These are phyloP conservation scores for Asclepias syriaca DNA, from an alignment of 257 asterid species.

Conservation along the genomic window DNA sequence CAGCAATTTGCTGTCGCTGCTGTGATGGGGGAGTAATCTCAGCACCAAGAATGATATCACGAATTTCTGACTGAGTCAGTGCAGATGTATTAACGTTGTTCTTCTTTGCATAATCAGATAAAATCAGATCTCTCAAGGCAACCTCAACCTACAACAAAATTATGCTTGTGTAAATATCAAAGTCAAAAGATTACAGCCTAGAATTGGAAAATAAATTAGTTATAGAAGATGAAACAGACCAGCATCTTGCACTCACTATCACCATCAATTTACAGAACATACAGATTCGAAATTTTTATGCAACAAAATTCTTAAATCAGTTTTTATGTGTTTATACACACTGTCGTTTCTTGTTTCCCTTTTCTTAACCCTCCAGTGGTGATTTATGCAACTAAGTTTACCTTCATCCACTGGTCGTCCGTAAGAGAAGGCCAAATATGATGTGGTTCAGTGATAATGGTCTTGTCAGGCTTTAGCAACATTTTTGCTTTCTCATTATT, in stretches of 20 bases:
- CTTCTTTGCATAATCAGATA: slow-evolving; percentile 97
- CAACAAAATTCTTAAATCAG: neutral
- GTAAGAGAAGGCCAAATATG: slow-evolving; percentile 97
- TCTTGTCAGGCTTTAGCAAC: slow-evolving; percentile 98
- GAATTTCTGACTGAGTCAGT: slow-evolving; percentile 89
- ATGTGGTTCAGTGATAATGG: slow-evolving; percentile 86
- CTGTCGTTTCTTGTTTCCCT: too few relatives aligned
- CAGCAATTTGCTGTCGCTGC: slow-evolving; percentile 96
- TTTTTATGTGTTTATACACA: neutral
- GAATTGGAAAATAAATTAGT: neutral
- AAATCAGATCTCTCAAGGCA: slow-evolving; percentile 89
- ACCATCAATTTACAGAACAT: neutral
- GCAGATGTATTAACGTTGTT: slow-evolving; percentile 97
- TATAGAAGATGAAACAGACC: neutral
- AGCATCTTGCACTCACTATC: neutral
- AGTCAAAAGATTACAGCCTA: neutral
- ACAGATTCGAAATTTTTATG: neutral
- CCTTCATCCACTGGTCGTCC: slow-evolving; percentile 99
- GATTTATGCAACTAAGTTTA: slow-evolving; percentile 15
- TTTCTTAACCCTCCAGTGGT: too few relatives aligned
- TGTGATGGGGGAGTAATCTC: slow-evolving; percentile 99
- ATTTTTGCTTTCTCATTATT: slow-evolving; percentile 96
- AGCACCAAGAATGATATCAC: slow-evolving; percentile 98
- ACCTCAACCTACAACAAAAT: slow-evolving; percentile 75
- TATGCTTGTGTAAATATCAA: neutral